Evolutionary conservation across 2,329 filamentous ascomycete species (phyloP), one percentile per base, ranked within the genome.

Genomic region (Apiospora pterosperma): DNA sequence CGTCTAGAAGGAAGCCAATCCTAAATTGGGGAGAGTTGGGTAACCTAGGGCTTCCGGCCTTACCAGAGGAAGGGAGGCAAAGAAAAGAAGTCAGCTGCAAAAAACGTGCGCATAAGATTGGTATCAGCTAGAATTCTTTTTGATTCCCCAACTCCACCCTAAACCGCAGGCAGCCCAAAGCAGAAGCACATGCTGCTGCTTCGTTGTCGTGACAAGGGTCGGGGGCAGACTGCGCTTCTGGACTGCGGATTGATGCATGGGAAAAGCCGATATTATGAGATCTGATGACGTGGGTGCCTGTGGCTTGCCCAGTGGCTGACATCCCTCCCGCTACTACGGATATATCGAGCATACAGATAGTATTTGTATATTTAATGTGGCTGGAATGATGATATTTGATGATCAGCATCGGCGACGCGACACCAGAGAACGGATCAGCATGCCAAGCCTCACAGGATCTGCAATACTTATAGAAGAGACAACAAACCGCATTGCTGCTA

Each of bases 181-280:
- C 28, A 55, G 48, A 31, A 55, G 44, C 44, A 19, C 14, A 31
- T 52, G 25, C 25, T 55, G 48, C 48, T 34, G 48, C 48, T 55
- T 55, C 16, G 48, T 55, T 55, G 48, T 55, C 48, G 48, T 55
- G 48, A 55, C 48, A 55, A 55, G 48, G 48, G 48, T 55, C 48
- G 48, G 48, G 48, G 31, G n/a, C n/a, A n/a, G n/a, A n/a, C n/a
- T n/a, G n/a, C n/a, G n/a, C n/a, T n/a, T n/a, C n/a, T n/a, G n/a
- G n/a, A n/a, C n/a, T n/a, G n/a, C 48, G 21, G 48, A 55, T 19
- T 55, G 48, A 55, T 55, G 48, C 48, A 55, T 16, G 48, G 34
- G 12, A 55, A n/a, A 28, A 55, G 25, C 44, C 44, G 44, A 31
- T 25, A 52, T 31, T 52, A 25, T n/a, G 48, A 55, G 34, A 55